A percentile compares a stretch with the other conserved stretches of the same genome.
phyloP scores from a whole-genome alignment of 164 flowering plant genomes.

The Berberis vulgaris region DNA sequence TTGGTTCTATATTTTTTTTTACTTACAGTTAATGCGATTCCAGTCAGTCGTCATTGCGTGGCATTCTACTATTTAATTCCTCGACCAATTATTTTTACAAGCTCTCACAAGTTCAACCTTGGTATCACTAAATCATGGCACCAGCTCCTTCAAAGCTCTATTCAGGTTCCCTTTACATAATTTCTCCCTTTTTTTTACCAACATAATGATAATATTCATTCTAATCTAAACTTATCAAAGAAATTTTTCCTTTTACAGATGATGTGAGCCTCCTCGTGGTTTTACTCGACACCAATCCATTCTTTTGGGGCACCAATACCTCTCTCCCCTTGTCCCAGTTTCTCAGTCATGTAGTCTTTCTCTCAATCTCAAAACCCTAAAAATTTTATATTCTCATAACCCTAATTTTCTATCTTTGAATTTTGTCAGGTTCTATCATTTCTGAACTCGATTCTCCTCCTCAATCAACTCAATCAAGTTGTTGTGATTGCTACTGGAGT shows the following conservation, averaged over 20 bases:
- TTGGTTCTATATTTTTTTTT: too few species aligned
- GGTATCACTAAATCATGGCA: not conserved
- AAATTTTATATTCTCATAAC: not conserved
- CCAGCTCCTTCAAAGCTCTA: not conserved
- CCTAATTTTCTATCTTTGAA: not conserved
- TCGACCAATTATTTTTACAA: too few species aligned
- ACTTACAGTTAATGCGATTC: too few species aligned
- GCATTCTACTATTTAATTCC: too few species aligned
- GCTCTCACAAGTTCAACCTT: too few species aligned
- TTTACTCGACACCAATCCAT: conserved; percentile 76
- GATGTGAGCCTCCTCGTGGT: conserved; percentile 87
- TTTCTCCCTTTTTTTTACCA: not conserved
- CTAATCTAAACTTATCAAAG: too few species aligned
- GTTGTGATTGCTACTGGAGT: conserved; percentile 81
- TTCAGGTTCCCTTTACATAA: not conserved
- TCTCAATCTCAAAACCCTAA: not conserved
- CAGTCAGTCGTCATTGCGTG: too few species aligned
- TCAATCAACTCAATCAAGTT: conserved; percentile 84
- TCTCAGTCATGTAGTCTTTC: conserved; percentile 48
- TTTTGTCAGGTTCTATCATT: conserved; percentile 61
- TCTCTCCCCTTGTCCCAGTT: conserved; percentile 53
- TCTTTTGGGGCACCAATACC: conserved; percentile 49
- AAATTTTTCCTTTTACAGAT: conserved; percentile 33
- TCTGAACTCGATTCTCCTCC: conserved; percentile 60
- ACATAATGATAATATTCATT: not conserved